phyloP scores from a whole-genome alignment of 805 yeast genomes.

The Kregervanrija fluxuum region DNA sequence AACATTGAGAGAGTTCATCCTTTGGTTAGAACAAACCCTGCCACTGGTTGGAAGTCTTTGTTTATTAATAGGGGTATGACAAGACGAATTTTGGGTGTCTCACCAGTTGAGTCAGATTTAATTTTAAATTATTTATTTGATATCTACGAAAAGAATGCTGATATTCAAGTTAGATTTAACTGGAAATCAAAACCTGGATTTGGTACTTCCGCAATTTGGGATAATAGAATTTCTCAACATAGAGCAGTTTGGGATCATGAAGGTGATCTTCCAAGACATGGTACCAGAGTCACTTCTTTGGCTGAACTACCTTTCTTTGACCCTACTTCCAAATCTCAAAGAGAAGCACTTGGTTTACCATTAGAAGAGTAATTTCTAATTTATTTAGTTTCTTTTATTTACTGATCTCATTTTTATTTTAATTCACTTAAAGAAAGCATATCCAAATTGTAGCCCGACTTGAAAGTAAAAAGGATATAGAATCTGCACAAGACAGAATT shows the following conservation, averaged over 20 bases:
- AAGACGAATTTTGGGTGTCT: slow-evolving; percentile 43
- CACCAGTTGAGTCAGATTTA: slow-evolving; percentile 40
- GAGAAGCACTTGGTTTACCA: slow-evolving; percentile 40
- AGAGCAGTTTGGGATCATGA: slow-evolving; percentile 38
- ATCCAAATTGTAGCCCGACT: too few relatives aligned
- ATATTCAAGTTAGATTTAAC: slow-evolving; percentile 47
- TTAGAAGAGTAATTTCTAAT: too few relatives aligned
- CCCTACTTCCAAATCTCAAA: slow-evolving; percentile 41
- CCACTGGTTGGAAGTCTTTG: slow-evolving; percentile 54
- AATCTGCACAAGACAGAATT: too few relatives aligned
- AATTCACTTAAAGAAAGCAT: too few relatives aligned
- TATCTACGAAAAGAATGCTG: slow-evolving; percentile 44
- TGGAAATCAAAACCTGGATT: slow-evolving; percentile 27
- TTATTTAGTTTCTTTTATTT: too few relatives aligned
- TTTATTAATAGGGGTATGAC: slow-evolving; percentile 48
- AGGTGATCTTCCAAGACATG: slow-evolving; percentile 40
- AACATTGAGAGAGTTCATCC: slow-evolving; percentile 53
- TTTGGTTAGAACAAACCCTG: slow-evolving; percentile 56
- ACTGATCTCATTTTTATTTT: too few relatives aligned
- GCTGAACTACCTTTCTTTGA: slow-evolving; percentile 46
- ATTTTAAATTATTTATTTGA: slow-evolving; percentile 35
- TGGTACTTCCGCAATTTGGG: slow-evolving; percentile 33
- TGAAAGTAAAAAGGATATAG: too few relatives aligned
- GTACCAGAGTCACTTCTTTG: slow-evolving; percentile 45
- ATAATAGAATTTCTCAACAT: slow-evolving; percentile 29